Base-by-base conservation (phyloP, 2,329 filamentous ascomycete genomes). In the Fusarium sp. region DNA sequence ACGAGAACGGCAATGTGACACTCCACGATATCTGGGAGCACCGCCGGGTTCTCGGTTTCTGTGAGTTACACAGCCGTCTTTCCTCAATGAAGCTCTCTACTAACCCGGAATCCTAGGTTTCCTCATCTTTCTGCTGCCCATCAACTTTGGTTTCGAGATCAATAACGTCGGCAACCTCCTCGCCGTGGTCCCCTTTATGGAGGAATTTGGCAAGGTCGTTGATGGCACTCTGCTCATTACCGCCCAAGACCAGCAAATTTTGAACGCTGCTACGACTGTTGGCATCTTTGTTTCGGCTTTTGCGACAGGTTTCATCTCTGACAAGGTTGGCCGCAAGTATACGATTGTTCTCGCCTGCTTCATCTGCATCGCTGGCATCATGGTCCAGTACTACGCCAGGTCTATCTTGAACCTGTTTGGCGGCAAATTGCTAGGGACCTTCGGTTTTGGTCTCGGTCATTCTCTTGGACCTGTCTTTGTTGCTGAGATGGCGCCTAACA, bases 381-480 rank as follows among this genome's bases (percentile, higher is more conserved):
- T 79, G 10, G 58, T 76, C 12, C 79, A 80, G 58, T 78, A 74
- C 53, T 80, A 76, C 56, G 62, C 66, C 42, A 63, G 42, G 2
- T 69, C 68, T 29, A 78, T 79, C 62, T 20, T 71, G 36, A 68
- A 70, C 49, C 67, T 80, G 24, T 80, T 80, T 46, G 79, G 78
- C n/a, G 78, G 78, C 57, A 80, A 80, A 60, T 36, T 79, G 2
- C 20, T 79, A 1, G 69, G 71, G 1, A 78, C 76, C 6, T 74
- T 81, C 40, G 78, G 79, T 8, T 80, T 80, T 51, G 79, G 79
- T 2, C 49, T 81, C 9, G 78, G 79, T 4, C 78, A 80, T 58
- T 77, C 79, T 3, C 71, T 81, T 5, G 78, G 75, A 2, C 79
- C 79, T 2, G 79, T 81, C 22, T 80, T 77, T 51, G 79, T 81